These are phyloP conservation scores for Fusarium heterosporum DNA, from an alignment of 2,329 filamentous ascomycete species.

Conservation along the genomic window DNA sequence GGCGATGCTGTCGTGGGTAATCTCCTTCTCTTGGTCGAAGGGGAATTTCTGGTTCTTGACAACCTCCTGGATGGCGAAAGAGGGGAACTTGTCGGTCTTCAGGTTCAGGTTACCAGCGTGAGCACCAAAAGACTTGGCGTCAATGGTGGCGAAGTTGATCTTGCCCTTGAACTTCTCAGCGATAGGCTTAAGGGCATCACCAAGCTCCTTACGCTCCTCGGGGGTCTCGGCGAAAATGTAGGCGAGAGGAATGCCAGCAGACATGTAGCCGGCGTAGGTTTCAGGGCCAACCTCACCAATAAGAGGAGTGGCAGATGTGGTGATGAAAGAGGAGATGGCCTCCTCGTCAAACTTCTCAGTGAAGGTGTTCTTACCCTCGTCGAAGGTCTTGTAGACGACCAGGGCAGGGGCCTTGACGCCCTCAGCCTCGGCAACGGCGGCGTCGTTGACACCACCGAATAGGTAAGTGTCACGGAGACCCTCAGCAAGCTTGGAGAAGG, in stretches of 20 bases:
- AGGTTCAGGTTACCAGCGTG: slow-evolving; percentile 98
- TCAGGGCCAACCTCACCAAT: slow-evolving; percentile 97
- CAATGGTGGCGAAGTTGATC: slow-evolving; percentile 98
- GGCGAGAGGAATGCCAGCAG: slow-evolving; percentile 88
- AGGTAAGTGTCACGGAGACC: slow-evolving; percentile 89
- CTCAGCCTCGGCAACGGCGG: slow-evolving; percentile 86
- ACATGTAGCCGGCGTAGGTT: slow-evolving; percentile 96
- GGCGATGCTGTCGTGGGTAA: slow-evolving; percentile 77
- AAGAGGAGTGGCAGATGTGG: slow-evolving; percentile 86
- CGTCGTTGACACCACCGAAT: slow-evolving; percentile 89
- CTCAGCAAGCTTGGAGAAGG: slow-evolving; percentile 79
- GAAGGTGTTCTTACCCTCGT: slow-evolving; percentile 93
- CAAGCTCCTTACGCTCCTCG: slow-evolving; percentile 87
- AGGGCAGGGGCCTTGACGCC: slow-evolving; percentile 87
- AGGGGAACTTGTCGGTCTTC: slow-evolving; percentile 92
- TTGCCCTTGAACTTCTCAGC: slow-evolving; percentile 93
- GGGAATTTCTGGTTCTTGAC: slow-evolving; percentile 98
- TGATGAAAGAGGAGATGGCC: slow-evolving; percentile 84
- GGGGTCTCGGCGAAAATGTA: slow-evolving; percentile 96
- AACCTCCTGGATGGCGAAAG: slow-evolving; percentile 97
- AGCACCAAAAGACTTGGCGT: slow-evolving; percentile 92
- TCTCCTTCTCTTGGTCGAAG: slow-evolving; percentile 84
- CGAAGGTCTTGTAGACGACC: slow-evolving; percentile 97
- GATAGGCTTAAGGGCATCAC: slow-evolving; percentile 82
- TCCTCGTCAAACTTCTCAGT: slow-evolving; percentile 82